These are phyloP conservation scores for Spizellomyces punctatus DNA, from an alignment of 192 early-diverging fungal genomes.

Conservation along the genomic window DNA sequence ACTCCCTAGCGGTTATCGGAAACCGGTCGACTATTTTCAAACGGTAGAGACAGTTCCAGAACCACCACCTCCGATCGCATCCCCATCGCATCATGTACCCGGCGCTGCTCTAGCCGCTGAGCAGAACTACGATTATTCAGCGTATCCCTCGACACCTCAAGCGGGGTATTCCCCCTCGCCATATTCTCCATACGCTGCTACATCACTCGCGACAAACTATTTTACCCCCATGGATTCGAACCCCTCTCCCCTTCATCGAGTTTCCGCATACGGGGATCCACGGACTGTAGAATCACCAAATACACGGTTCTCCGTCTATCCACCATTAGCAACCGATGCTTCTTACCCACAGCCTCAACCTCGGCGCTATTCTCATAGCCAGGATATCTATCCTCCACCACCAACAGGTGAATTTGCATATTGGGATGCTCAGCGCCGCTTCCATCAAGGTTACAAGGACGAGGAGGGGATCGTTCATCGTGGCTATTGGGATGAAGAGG, in stretches of 20 bases:
- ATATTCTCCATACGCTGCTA: too few species aligned
- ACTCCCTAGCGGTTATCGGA: constrained; percentile 9
- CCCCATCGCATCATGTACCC: too few species aligned
- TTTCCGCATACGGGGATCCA: too few species aligned
- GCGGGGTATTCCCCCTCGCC: too few species aligned
- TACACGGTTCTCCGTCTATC: too few species aligned
- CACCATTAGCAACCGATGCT: too few species aligned
- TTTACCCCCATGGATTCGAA: background rate
- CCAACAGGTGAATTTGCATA: constrained; percentile 7
- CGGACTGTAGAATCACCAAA: too few species aligned
- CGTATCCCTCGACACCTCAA: too few species aligned
- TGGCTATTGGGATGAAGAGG: constrained; percentile 24
- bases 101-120: too few species aligned
- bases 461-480: constrained; percentile 3
- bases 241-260: background rate
- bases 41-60: constrained; percentile 6
- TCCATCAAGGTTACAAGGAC: constrained; percentile 25
- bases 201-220: background rate
- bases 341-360: background rate
- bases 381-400: constrained; percentile 12
- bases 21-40: constrained; percentile 6
- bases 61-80: background rate
- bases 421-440: constrained; percentile 26
- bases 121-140: too few species aligned
- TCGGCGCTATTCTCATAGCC: background rate